A percentile compares a stretch with the other conserved stretches of the same genome.
phyloP scores from a whole-genome alignment of 1,284 basidiomycete genomes.

The Austroboletus niveus region DNA sequence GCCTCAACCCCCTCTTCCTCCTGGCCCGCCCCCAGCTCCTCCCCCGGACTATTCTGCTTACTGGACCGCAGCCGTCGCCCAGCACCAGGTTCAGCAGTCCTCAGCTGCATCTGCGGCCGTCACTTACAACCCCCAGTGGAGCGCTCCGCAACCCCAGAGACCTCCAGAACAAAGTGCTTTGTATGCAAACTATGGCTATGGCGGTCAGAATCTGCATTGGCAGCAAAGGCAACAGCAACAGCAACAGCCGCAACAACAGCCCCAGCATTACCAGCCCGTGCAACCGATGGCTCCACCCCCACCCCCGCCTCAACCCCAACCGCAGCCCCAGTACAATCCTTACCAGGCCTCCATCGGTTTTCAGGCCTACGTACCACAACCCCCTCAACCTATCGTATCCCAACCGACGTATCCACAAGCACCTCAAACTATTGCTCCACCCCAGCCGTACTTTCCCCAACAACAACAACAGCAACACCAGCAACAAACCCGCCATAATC shows the following conservation, averaged over 20 bases:
- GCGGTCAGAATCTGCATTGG: constrained; percentile 57
- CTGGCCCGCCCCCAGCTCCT: constrained; percentile 75
- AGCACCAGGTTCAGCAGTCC: constrained; percentile 43
- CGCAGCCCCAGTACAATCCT: constrained; percentile 67
- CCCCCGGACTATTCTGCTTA: constrained; percentile 75
- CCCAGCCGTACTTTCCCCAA: constrained; percentile 41
- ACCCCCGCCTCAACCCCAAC: constrained; percentile 53
- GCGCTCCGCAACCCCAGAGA: constrained; percentile 55
- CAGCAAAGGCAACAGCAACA: constrained; percentile 60
- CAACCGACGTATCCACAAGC: constrained; percentile 36
- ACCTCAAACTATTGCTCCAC: constrained; percentile 34
- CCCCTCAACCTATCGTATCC: constrained; percentile 45
- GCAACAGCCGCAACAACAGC: constrained; percentile 13
- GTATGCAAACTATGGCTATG: constrained; percentile 84
- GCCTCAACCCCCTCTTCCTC: constrained; percentile 73
- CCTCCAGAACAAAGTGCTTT: constrained; percentile 73
- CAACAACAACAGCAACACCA: constrained; percentile 44
- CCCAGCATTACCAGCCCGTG: constrained; percentile 50
- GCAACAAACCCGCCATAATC: constrained; percentile 46
- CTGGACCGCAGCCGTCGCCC: constrained; percentile 62
- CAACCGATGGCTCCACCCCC: constrained; percentile 50
- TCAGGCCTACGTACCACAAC: constrained; percentile 64
- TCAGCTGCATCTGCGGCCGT: constrained; percentile 34
- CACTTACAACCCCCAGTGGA: constrained; percentile 66
- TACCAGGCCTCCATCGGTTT: constrained; percentile 74